These are phyloP conservation scores for Trichomonas vaginalis DNA, from an alignment of 208 protist species.

Conservation along the genomic window DNA sequence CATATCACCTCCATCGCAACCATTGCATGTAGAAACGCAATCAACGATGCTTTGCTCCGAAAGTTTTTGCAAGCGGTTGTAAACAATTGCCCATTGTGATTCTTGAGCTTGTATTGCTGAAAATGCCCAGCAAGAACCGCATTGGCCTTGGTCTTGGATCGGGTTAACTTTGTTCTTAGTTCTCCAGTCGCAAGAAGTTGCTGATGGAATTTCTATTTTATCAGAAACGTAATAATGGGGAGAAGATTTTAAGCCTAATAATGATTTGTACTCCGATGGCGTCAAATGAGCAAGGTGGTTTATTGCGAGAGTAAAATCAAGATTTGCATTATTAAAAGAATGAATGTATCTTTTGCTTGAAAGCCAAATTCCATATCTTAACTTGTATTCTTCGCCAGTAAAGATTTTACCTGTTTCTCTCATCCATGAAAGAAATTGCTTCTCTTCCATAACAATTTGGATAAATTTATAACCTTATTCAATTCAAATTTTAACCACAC, in stretches of 20 bases:
- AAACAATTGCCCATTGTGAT: slow-evolving; percentile 18
- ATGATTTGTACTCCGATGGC: background rate
- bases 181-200: slow-evolving; percentile 41
- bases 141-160: slow-evolving; percentile 46
- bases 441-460: no score
- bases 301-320: background rate
- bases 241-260: background rate
- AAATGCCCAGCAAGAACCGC: slow-evolving; percentile 48
- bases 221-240: background rate
- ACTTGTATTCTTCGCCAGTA: background rate
- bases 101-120: slow-evolving; percentile 34
- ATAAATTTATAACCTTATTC: no score
- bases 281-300: background rate
- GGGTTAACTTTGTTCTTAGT: slow-evolving; percentile 36
- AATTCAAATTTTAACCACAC: no score
- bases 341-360: background rate
- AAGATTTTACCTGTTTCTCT: background rate
- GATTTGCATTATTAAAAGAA: background rate
- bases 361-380: background rate
- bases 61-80: slow-evolving; percentile 9
- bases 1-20: background rate
- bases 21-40: background rate
- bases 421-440: background rate
- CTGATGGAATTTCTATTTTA: background rate
- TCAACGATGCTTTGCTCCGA: background rate